Evolutionary conservation across 768 basidiomycete genomes (phyloP).

Genomic region (Udeniomyces megalosporus): DNA sequence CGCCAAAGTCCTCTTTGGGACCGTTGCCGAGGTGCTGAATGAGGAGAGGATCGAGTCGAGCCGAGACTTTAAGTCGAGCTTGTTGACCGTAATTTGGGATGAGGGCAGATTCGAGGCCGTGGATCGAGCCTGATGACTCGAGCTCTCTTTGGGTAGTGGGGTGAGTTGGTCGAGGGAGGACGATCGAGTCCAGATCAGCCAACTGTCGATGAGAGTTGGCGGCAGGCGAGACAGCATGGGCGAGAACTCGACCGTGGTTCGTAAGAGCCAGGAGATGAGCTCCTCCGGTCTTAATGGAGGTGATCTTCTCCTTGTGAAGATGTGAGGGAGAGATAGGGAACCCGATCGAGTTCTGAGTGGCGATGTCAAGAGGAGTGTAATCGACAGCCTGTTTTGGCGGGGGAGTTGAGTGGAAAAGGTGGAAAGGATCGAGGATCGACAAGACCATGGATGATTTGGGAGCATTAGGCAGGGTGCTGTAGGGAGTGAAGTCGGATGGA

Average conservation of each 20-base stretch:
- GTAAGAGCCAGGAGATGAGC: slow-evolving; percentile 12
- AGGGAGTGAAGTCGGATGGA: background rate
- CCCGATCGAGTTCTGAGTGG: background rate
- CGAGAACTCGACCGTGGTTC: slow-evolving; percentile 3
- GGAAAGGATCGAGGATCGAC: slow-evolving; percentile 1
- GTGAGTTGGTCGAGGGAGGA: background rate
- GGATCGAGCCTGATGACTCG: too few relatives aligned
- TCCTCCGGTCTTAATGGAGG: background rate
- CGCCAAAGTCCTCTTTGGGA: background rate
- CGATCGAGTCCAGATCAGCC: slow-evolving; percentile 4
- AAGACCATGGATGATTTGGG: slow-evolving; percentile 1
- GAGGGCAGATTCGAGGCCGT: too few relatives aligned
- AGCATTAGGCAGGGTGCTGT: background rate
- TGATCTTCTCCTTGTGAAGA: slow-evolving; percentile 7
- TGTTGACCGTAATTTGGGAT: too few relatives aligned
- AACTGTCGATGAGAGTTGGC: slow-evolving; percentile 3
- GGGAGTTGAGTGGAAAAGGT: slow-evolving; percentile 2
- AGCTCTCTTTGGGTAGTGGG: too few relatives aligned
- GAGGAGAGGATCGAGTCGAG: background rate
- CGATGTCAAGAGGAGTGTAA: background rate
- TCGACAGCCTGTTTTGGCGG: slow-evolving; percentile 5
- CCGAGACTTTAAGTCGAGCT: background rate
- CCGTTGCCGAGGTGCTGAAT: background rate
- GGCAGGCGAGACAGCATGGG: slow-evolving; percentile 2
- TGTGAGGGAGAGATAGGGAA: background rate